Evolutionary conservation across 306 rosid species (phyloP).

Genomic region (Potentilla sterilis): DNA sequence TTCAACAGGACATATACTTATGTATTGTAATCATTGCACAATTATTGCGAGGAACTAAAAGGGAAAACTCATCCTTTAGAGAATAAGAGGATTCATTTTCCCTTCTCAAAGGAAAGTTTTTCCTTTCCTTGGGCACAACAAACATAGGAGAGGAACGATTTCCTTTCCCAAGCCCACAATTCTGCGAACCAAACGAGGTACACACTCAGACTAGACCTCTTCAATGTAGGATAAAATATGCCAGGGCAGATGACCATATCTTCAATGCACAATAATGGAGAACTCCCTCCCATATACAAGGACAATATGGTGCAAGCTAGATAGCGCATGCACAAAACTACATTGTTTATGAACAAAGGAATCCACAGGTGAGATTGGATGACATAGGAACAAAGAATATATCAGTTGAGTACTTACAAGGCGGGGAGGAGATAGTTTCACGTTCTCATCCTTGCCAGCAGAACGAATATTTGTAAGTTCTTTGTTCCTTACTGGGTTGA

Average conservation of each 20-base stretch:
- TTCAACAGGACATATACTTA: too few relatives aligned
- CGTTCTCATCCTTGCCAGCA: slow-evolving; percentile 73
- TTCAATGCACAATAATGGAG: not conserved
- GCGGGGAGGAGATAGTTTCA: slow-evolving; percentile 91
- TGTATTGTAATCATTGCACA: too few relatives aligned
- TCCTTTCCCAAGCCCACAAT: too few relatives aligned
- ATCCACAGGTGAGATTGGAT: not conserved
- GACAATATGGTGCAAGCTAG: not conserved
- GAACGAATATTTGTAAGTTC: slow-evolving; percentile 78
- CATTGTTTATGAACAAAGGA: not conserved
- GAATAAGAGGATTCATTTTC: too few relatives aligned
- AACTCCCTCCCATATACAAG: not conserved
- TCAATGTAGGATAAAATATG: not conserved
- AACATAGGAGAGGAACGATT: too few relatives aligned
- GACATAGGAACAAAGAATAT: slow-evolving; percentile 8
- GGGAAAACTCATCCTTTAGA: too few relatives aligned
- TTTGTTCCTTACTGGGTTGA: slow-evolving; percentile 79
- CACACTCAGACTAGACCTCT: not conserved
- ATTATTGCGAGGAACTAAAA: too few relatives aligned
- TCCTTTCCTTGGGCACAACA: too few relatives aligned
- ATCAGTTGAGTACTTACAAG: slow-evolving; percentile 56
- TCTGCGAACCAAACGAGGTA: too few relatives aligned
- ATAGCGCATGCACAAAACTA: not conserved
- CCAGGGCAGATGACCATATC: not conserved
- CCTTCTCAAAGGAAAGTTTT: too few relatives aligned